These are phyloP conservation scores for Paspalum notatum DNA, from an alignment of 176 grass and related monocot genomes.

Conservation along the genomic window DNA sequence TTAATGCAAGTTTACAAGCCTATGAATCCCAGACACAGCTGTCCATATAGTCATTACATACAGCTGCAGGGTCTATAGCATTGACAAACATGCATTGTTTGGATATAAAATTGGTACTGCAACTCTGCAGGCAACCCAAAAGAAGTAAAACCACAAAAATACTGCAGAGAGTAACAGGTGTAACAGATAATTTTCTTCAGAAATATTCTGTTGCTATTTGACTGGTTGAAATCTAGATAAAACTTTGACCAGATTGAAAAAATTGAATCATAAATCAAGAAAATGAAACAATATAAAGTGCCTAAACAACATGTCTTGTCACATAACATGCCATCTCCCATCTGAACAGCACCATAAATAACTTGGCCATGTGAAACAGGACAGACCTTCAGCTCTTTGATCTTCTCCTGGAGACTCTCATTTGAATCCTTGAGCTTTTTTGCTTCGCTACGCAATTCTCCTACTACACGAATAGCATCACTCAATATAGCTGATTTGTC, in stretches of 20 bases:
- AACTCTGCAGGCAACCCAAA: constrained; percentile 7
- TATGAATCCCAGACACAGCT: background rate
- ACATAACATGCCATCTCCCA: background rate
- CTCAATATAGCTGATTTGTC: constrained; percentile 95
- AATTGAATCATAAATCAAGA: background rate
- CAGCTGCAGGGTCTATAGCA: background rate
- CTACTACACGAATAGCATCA: constrained; percentile 74
- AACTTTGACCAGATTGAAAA: background rate
- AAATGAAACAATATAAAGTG: background rate
- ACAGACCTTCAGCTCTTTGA: constrained; percentile 97
- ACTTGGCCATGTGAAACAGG: constrained; percentile 3
- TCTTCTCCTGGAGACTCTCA: constrained; percentile 89
- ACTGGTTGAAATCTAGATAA: background rate
- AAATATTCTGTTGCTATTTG: background rate
- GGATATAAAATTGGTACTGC: constrained; percentile 11
- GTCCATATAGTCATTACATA: background rate
- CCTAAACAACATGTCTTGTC: background rate
- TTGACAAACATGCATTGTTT: background rate
- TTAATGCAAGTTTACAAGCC: background rate
- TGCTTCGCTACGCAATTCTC: constrained; percentile 76
- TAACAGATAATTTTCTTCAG: background rate
- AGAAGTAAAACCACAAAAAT: background rate
- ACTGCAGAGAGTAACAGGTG: background rate
- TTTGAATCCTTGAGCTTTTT: constrained; percentile 91
- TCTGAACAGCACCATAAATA: constrained; percentile 11